Conservation (phyloP, 1,139 yeast species). For the Sugiyamaella pinicola region DNA sequence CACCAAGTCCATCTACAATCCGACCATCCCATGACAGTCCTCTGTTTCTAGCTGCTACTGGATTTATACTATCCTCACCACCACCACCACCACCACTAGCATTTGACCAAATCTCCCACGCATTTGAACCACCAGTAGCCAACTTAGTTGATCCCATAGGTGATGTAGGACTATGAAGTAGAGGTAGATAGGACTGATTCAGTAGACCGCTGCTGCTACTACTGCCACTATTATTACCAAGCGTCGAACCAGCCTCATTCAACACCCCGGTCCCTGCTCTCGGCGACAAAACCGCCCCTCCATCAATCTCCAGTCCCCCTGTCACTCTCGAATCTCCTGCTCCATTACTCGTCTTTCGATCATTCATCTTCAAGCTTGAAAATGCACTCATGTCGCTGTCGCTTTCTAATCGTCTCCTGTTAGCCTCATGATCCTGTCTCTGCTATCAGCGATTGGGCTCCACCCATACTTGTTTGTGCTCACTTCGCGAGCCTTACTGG, state of each 20-base stretch:
- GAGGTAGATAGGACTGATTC: neutral
- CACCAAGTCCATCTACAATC: slow-evolving; percentile 1
- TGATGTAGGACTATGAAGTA: slow-evolving; percentile 12
- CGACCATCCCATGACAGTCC: slow-evolving; percentile 19
- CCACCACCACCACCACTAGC: neutral
- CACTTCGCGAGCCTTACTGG: too few species aligned
- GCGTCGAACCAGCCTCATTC: slow-evolving; percentile 1
- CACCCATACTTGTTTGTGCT: too few species aligned
- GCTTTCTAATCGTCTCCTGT: neutral
- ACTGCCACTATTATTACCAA: neutral
- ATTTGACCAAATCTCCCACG: slow-evolving; percentile 17
- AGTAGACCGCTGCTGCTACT: neutral
- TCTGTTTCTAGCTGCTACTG: slow-evolving; percentile 9
- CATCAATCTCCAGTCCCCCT: neutral
- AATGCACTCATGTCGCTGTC: slow-evolving; percentile 7
- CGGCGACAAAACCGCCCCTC: neutral
- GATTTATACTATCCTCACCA: neutral
- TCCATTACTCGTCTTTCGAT: slow-evolving; percentile 5
- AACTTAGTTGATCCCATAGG: slow-evolving; percentile 6
- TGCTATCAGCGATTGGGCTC: too few species aligned
- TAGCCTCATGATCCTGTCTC: neutral
- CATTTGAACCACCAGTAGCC: slow-evolving; percentile 1
- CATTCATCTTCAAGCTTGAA: slow-evolving; percentile 1
- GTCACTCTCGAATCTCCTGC: neutral
- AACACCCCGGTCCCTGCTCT: neutral